Evolutionary conservation across 768 basidiomycete species (phyloP).

Genomic region (Serpula lacrymans): DNA sequence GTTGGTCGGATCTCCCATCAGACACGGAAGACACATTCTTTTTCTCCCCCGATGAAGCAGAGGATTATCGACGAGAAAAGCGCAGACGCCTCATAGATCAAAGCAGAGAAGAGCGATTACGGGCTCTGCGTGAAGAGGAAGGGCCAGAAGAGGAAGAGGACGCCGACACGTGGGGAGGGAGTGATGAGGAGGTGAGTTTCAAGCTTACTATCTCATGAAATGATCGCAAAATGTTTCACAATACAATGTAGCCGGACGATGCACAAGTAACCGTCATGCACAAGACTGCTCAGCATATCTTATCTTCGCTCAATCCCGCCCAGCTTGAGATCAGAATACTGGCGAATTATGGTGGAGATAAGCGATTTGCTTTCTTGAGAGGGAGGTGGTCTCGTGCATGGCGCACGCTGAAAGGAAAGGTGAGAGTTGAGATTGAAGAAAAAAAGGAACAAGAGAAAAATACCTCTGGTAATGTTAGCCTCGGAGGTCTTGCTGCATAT

Average conservation of each 20-base stretch:
- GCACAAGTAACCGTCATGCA: slow-evolving; percentile 63
- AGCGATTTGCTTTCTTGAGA: slow-evolving; percentile 75
- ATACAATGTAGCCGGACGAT: slow-evolving; percentile 71
- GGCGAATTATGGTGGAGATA: slow-evolving; percentile 78
- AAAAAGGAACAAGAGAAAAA: slow-evolving; percentile 19
- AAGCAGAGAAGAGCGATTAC: slow-evolving; percentile 62
- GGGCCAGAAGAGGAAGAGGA: slow-evolving; percentile 33
- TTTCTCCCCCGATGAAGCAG: slow-evolving; percentile 61
- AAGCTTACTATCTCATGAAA: slow-evolving; percentile 2
- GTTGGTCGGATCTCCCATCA: slow-evolving; percentile 85
- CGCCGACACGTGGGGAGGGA: slow-evolving; percentile 59
- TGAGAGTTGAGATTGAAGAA: slow-evolving; percentile 24
- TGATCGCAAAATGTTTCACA: background rate
- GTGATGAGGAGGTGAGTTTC: slow-evolving; percentile 63
- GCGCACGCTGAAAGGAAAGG: slow-evolving; percentile 50
- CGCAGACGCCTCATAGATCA: slow-evolving; percentile 59
- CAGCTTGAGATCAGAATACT: slow-evolving; percentile 88
- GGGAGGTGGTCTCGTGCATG: slow-evolving; percentile 73
- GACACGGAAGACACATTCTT: slow-evolving; percentile 86
- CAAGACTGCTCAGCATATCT: slow-evolving; percentile 68
- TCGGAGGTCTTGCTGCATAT: slow-evolving; percentile 60
- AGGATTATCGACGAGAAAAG: slow-evolving; percentile 66
- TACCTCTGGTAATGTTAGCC: slow-evolving; percentile 15
- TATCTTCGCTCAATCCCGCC: slow-evolving; percentile 69
- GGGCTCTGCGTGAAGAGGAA: slow-evolving; percentile 47